phyloP scores from a whole-genome alignment of 2,329 filamentous ascomycete genomes.

The Stachybotrys chartarum region DNA sequence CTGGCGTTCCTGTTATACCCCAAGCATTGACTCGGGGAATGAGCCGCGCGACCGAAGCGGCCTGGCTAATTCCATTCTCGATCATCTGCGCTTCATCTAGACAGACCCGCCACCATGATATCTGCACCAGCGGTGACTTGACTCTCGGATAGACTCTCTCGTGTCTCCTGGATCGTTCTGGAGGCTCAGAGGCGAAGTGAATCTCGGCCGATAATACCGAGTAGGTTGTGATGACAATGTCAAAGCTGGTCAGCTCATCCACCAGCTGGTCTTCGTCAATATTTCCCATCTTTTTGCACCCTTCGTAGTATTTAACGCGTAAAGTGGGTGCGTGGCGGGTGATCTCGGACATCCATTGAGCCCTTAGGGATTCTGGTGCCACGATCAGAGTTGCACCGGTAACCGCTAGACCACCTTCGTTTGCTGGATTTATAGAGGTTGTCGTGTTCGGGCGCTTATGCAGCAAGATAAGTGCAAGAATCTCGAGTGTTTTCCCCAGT shows the following conservation, averaged over 20 bases:
- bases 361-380: constrained; percentile 45
- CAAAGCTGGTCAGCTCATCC: constrained; percentile 38
- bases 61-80: constrained; percentile 78
- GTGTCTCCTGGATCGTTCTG: constrained; percentile 60
- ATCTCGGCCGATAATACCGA: constrained; percentile 72
- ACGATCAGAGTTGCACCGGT: constrained; percentile 56
- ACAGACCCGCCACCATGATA: constrained; percentile 82
- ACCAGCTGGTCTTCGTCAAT: constrained; percentile 32
- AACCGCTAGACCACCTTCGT: constrained; percentile 32
- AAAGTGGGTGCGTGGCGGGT: constrained; percentile 50
- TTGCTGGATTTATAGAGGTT: constrained; percentile 27
- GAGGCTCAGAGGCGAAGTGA: constrained; percentile 64
- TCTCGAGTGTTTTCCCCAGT: constrained; percentile 71
- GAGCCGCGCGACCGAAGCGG: constrained; percentile 69
- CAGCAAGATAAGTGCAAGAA: constrained; percentile 62
- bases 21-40: constrained; percentile 84
- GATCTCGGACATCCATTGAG: constrained; percentile 58
- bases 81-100: constrained; percentile 86
- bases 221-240: constrained; percentile 60
- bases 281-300: constrained; percentile 29
- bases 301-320: constrained; percentile 49
- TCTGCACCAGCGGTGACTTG: constrained; percentile 69
- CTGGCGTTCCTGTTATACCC: constrained; percentile 83
- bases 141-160: constrained; percentile 58
- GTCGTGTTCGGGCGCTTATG: constrained; percentile 30